Conservation (phyloP, 768 basidiomycete genomes). For the Xerocomellus dryophilus region DNA sequence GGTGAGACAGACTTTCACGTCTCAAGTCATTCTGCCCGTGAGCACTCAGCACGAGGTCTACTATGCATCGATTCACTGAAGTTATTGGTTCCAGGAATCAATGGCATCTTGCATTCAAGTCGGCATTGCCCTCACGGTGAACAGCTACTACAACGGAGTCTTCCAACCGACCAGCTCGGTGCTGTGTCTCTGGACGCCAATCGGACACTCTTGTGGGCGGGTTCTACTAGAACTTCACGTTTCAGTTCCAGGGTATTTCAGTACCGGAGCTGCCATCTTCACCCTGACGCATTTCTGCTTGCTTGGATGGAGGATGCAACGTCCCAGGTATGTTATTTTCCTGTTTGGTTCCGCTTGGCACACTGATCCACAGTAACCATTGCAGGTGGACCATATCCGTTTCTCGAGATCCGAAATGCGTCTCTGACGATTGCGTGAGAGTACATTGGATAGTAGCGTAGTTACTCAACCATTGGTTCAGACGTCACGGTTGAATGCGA, state of each 20-base stretch:
- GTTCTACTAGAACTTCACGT: conserved; percentile 29
- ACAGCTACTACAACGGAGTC: conserved; percentile 16
- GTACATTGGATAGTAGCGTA: background rate
- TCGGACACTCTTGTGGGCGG: conserved; percentile 16
- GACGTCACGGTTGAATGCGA: background rate
- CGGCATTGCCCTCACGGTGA: conserved; percentile 31
- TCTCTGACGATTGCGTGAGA: conserved; percentile 18
- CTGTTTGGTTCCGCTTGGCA: background rate
- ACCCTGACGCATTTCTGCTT: conserved; percentile 31
- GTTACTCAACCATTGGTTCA: background rate
- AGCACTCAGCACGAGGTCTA: background rate
- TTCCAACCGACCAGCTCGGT: conserved; percentile 22
- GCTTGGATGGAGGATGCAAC: no score
- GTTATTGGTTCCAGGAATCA: conserved; percentile 10
- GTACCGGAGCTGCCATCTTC: conserved; percentile 25
- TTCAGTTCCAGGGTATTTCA: conserved; percentile 11
- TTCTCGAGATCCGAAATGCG: conserved; percentile 29
- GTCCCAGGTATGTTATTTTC: conserved; percentile 17
- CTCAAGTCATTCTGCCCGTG: conserved; percentile 24
- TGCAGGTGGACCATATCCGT: conserved; percentile 21
- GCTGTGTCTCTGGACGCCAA: conserved; percentile 29
- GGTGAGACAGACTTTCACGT: conserved; percentile 17
- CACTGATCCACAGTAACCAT: background rate
- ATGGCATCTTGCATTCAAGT: conserved; percentile 23
- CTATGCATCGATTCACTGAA: background rate